A percentile compares a stretch with the other conserved stretches of the same genome.
Conservation (phyloP, 2,329 filamentous ascomycete species). For the Immersiporthe knoxdaviesiana region DNA sequence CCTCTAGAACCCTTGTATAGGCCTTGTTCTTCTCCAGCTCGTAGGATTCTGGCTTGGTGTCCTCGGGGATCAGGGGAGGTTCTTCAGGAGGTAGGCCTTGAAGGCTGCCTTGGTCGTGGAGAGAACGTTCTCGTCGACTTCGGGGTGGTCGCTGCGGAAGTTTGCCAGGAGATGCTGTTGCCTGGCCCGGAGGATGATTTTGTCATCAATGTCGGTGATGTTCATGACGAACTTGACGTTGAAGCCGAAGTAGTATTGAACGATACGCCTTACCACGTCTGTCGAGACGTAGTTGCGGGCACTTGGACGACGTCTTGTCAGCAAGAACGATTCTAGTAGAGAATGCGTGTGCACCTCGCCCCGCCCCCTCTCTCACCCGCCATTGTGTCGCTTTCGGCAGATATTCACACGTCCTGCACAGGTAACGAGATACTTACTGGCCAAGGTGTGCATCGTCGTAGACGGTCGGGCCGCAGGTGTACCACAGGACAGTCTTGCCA, state of each 20-base stretch:
- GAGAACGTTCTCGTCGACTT: slow-evolving; percentile 35
- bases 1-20: slow-evolving; percentile 56
- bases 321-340: background rate
- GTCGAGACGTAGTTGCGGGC: slow-evolving; percentile 89
- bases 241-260: slow-evolving; percentile 82
- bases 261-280: slow-evolving; percentile 82
- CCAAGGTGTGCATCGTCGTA: slow-evolving; percentile 82
- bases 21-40: slow-evolving; percentile 51
- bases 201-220: slow-evolving; percentile 83
- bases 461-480: slow-evolving; percentile 85
- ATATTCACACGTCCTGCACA: background rate
- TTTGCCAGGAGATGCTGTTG: slow-evolving; percentile 62
- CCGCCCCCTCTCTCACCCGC: too few relatives aligned
- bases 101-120: slow-evolving; percentile 50
- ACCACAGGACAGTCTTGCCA: slow-evolving; percentile 74
- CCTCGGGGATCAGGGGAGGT: slow-evolving; percentile 54
- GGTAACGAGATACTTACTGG: slow-evolving; percentile 43
- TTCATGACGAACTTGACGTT: slow-evolving; percentile 90
- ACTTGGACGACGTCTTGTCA: background rate
- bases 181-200: slow-evolving; percentile 62
- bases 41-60: slow-evolving; percentile 51
- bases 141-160: slow-evolving; percentile 60
- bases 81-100: slow-evolving; percentile 57
- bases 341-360: background rate
- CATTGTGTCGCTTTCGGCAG: too few relatives aligned